Percentiles rank a stretch among this genome's conserved stretches.
Conservation (phyloP, 2,329 filamentous ascomycete species). For the Hypoxylon sp. region DNA sequence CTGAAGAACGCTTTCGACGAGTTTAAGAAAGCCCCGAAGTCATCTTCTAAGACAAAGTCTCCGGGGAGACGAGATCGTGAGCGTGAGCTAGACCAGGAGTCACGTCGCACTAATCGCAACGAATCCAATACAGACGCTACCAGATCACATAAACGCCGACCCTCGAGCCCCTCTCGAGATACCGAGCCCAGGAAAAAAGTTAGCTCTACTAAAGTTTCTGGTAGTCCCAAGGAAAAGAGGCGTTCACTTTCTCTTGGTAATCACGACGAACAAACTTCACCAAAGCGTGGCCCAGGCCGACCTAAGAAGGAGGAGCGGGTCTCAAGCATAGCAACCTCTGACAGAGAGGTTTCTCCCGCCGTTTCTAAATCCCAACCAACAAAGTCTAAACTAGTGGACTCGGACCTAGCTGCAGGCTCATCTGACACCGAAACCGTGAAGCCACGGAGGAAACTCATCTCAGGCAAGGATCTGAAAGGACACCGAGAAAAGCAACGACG, state of each 20-base stretch:
- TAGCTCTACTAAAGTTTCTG: constrained; percentile 54
- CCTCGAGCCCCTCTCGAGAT: constrained; percentile 66
- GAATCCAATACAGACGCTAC: constrained; percentile 62
- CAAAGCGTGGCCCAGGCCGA: constrained; percentile 67
- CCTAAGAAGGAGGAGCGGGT: constrained; percentile 69
- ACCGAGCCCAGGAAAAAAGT: constrained; percentile 62
- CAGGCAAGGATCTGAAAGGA: constrained; percentile 72
- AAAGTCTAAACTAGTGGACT: constrained; percentile 68
- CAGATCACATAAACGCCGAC: constrained; percentile 62
- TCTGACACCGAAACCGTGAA: constrained; percentile 72
- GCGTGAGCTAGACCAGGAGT: constrained; percentile 61
- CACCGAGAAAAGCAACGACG: constrained; percentile 72
- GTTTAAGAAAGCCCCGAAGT: constrained; percentile 68
- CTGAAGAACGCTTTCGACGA: constrained; percentile 82
- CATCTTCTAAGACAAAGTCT: constrained; percentile 66
- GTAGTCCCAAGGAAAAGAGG: constrained; percentile 66
- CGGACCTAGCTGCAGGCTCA: constrained; percentile 66
- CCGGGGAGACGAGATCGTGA: constrained; percentile 59
- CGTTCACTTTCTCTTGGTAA: constrained; percentile 61
- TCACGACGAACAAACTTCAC: constrained; percentile 63
- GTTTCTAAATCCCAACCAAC: constrained; percentile 60
- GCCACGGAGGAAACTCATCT: constrained; percentile 74
- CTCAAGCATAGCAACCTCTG: constrained; percentile 64
- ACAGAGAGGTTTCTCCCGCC: constrained; percentile 68
- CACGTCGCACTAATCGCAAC: constrained; percentile 60